A percentile compares a stretch with the other conserved stretches of the same genome.
Evolutionary conservation across 352 stramenopile species (phyloP).

Genomic region (Pythium plurisporium): DNA sequence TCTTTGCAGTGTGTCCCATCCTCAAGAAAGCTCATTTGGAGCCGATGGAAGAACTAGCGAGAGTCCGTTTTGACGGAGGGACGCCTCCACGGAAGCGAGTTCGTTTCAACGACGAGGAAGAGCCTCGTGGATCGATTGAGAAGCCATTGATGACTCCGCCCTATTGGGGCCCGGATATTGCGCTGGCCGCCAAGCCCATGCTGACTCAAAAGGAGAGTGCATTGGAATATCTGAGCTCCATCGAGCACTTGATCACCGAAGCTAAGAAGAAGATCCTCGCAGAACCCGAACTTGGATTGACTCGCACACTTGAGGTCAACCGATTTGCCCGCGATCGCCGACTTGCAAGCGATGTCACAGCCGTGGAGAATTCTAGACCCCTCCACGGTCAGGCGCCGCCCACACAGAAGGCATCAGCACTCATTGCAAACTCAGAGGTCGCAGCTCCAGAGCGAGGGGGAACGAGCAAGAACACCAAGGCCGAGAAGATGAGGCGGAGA

Average conservation of each 20-base stretch:
- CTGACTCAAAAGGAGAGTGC: background rate
- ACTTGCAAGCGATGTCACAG: background rate
- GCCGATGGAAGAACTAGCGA: slow-evolving; percentile 5
- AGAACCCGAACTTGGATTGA: slow-evolving; percentile 6
- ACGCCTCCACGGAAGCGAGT: background rate
- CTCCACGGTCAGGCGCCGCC: background rate
- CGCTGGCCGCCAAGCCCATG: background rate
- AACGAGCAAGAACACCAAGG: slow-evolving; percentile 4
- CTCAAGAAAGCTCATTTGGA: slow-evolving; percentile 4
- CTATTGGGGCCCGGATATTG: slow-evolving; percentile 2
- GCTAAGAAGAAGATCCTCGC: background rate
- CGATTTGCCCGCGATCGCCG: slow-evolving; percentile 5
- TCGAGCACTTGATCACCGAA: background rate
- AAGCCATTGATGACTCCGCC: background rate
- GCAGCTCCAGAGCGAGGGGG: background rate
- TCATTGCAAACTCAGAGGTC: slow-evolving; percentile 16
- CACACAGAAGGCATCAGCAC: background rate
- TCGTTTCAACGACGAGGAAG: background rate
- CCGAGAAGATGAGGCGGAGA: background rate
- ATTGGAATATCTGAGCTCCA: background rate
- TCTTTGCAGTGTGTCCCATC: background rate
- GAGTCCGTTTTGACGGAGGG: slow-evolving; percentile 1
- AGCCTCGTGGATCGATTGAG: background rate
- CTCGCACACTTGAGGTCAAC: slow-evolving; percentile 12
- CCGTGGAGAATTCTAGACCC: slow-evolving; percentile 5